A percentile compares a stretch with the other conserved stretches of the same genome.
phyloP scores from a whole-genome alignment of 1,139 yeast genomes.

The Hansenula sp. region DNA sequence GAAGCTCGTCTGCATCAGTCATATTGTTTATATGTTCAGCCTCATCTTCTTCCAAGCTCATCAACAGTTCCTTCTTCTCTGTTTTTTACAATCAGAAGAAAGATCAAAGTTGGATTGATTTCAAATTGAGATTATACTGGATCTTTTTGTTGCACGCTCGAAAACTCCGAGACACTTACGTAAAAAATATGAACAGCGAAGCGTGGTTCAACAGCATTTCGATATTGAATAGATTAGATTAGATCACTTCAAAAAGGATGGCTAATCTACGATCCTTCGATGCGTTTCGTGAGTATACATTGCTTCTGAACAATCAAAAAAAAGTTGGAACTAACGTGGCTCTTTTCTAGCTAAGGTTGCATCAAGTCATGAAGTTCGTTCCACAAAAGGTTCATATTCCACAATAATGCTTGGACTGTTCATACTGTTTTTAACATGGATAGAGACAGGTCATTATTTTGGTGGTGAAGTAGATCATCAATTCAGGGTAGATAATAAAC shows the following conservation, averaged over 20 bases:
- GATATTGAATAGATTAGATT: neutral
- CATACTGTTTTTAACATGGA: constrained; percentile 70
- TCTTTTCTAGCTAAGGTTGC: constrained; percentile 62
- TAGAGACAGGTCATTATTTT: constrained; percentile 80
- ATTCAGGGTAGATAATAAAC: constrained; percentile 65
- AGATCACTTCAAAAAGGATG: constrained; percentile 10
- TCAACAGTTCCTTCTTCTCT: neutral
- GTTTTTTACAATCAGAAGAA: too few relatives aligned
- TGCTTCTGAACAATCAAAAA: too few relatives aligned
- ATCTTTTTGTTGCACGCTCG: too few relatives aligned
- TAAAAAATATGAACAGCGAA: too few relatives aligned
- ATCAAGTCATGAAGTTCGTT: constrained; percentile 68
- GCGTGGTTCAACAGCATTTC: too few relatives aligned
- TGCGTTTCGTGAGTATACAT: constrained; percentile 64
- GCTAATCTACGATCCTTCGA: constrained; percentile 61
- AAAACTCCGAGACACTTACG: too few relatives aligned
- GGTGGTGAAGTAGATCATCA: constrained; percentile 83
- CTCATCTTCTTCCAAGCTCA: neutral
- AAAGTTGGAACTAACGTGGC: constrained; percentile 4
- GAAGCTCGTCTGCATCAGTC: constrained; percentile 12
- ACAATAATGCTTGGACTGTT: constrained; percentile 60
- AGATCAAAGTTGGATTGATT: too few relatives aligned
- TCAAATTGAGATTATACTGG: too few relatives aligned
- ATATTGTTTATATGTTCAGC: neutral
- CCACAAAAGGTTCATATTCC: constrained; percentile 75